These are phyloP conservation scores for Phytophthora sp. DNA, from an alignment of 352 stramenopile genomes.

Conservation along the genomic window DNA sequence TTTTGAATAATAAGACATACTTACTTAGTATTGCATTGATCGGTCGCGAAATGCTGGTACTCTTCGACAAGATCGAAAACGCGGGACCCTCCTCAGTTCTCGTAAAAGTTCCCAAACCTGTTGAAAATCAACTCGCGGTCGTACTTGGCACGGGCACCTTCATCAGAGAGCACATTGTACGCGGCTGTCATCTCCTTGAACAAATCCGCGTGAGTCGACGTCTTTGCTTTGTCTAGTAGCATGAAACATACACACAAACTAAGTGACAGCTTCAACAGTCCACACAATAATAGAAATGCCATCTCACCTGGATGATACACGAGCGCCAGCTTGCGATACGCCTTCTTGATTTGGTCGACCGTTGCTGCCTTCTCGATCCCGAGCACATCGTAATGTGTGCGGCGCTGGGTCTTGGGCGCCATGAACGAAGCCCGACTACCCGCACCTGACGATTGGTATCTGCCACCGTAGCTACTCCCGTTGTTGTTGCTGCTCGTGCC, in stretches of 20 bases:
- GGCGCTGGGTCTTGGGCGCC: constrained; percentile 39
- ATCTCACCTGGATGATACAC: constrained; percentile 83
- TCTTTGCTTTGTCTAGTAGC: constrained; percentile 84
- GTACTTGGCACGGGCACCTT: constrained; percentile 60
- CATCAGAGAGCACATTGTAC: constrained; percentile 85
- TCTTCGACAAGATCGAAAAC: constrained; percentile 5
- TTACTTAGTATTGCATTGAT: too few relatives aligned
- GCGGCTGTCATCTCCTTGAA: constrained; percentile 90
- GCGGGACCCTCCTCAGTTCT: constrained; percentile 26
- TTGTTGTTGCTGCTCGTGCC: constrained; percentile 24
- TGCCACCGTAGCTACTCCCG: constrained; percentile 6
- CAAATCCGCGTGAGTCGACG: constrained; percentile 58
- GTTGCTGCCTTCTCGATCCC: constrained; percentile 63
- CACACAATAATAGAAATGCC: not conserved
- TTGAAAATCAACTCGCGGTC: constrained; percentile 73
- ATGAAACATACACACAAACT: constrained; percentile 9
- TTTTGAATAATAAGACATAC: constrained; percentile 22
- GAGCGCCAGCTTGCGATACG: constrained; percentile 90
- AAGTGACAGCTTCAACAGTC: not conserved
- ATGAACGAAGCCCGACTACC: constrained; percentile 41
- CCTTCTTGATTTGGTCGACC: constrained; percentile 84
- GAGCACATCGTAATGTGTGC: constrained; percentile 86
- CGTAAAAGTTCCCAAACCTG: constrained; percentile 62
- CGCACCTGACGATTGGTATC: constrained; percentile 30
- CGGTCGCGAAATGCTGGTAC: not conserved